phyloP scores from a whole-genome alignment of 2,329 filamentous ascomycete genomes.

The Rhexocercosporidium sp. region DNA sequence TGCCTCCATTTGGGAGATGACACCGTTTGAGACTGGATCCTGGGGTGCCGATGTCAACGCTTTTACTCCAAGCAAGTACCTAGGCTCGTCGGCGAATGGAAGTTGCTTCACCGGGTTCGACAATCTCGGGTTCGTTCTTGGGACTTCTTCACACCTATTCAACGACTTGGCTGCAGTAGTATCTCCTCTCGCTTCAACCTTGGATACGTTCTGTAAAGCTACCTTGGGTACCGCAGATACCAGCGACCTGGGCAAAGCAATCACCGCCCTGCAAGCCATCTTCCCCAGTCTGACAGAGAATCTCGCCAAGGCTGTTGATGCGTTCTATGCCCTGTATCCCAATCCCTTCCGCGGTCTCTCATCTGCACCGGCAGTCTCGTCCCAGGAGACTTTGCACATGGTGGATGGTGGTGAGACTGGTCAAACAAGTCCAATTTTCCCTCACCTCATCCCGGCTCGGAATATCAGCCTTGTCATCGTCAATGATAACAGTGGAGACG shows the following conservation, averaged over 20 bases:
- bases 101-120: constrained; percentile 11
- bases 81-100: constrained; percentile 10
- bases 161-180: not conserved
- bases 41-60: constrained; percentile 6
- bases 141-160: constrained; percentile 13
- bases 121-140: constrained; percentile 18
- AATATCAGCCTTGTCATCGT: constrained; percentile 8
- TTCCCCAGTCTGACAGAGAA: constrained; percentile 5
- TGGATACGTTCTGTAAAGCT: constrained; percentile 3
- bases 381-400: constrained; percentile 4
- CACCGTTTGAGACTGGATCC: constrained; percentile 11
- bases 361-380: not conserved
- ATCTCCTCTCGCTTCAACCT: not conserved
- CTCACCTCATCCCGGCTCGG: constrained; percentile 9
- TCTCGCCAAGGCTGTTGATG: not conserved
- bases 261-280: not conserved
- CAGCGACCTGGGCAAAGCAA: not conserved
- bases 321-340: constrained; percentile 12
- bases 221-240: not conserved
- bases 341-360: constrained; percentile 9
- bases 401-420: constrained; percentile 12
- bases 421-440: constrained; percentile 9
- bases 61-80: constrained; percentile 16
- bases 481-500: constrained; percentile 13
- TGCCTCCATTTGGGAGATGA: constrained; percentile 10